Percentiles rank a stretch among this genome's conserved stretches.
phyloP scores from a whole-genome alignment of 345 rosid species.

The Moringa oleifera region DNA sequence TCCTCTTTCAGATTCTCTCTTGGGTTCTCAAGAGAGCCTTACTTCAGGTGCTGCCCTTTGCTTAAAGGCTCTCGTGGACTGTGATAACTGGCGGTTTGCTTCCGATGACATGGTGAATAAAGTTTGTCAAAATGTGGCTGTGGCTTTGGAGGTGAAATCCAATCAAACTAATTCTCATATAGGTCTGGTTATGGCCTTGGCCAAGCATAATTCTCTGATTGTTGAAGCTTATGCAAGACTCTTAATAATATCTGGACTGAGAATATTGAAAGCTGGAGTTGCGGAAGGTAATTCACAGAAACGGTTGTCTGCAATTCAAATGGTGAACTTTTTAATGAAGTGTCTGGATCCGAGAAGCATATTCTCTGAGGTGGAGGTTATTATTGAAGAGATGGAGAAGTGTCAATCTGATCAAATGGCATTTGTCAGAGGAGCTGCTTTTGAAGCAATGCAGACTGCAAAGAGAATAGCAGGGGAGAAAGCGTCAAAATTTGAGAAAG shows the following conservation, averaged over 20 bases:
- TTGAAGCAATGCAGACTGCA: slow-evolving; percentile 79
- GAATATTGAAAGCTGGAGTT: slow-evolving; percentile 49
- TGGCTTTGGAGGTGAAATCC: slow-evolving; percentile 72
- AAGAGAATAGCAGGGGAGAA: slow-evolving; percentile 52
- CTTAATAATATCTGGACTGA: slow-evolving; percentile 66
- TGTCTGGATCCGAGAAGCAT: slow-evolving; percentile 73
- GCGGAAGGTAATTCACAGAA: slow-evolving; percentile 80
- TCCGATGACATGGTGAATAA: slow-evolving; percentile 84
- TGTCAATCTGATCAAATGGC: slow-evolving; percentile 85
- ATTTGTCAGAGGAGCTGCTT: slow-evolving; percentile 85
- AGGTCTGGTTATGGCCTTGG: slow-evolving; percentile 76
- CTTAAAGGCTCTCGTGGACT: slow-evolving; percentile 79
- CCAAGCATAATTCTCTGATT: slow-evolving; percentile 72
- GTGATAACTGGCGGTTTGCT: slow-evolving; percentile 89
- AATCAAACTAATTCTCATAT: slow-evolving; percentile 71
- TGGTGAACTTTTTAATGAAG: slow-evolving; percentile 89
- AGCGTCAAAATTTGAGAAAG: slow-evolving; percentile 51
- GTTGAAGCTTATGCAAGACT: slow-evolving; percentile 92
- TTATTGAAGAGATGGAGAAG: slow-evolving; percentile 75
- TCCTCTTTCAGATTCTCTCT: slow-evolving; percentile 76
- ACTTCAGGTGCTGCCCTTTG: slow-evolving; percentile 90
- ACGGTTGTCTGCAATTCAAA: slow-evolving; percentile 74
- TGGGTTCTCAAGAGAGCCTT: slow-evolving; percentile 76
- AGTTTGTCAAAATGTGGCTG: slow-evolving; percentile 86
- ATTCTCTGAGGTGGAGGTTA: slow-evolving; percentile 62